A percentile compares a stretch with the other conserved stretches of the same genome.
Evolutionary conservation across 192 early-diverging fungal genomes (phyloP).

Genomic region (Dissophora ornata): DNA sequence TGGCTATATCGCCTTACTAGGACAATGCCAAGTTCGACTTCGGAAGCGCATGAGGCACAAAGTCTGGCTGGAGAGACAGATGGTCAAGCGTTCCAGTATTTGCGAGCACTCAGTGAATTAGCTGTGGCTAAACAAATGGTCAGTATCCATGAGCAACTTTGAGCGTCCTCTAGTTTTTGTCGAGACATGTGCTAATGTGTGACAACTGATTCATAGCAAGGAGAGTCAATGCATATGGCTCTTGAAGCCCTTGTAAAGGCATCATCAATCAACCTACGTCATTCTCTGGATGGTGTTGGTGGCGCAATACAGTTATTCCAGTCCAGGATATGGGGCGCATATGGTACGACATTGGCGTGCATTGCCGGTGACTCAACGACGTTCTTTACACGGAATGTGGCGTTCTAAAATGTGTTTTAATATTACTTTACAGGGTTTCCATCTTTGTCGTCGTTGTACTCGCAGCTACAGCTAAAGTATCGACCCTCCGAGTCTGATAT

Average conservation of each 20-base stretch:
- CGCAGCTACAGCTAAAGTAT: conserved; percentile 38
- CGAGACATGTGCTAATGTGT: too few species aligned
- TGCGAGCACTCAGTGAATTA: conserved; percentile 28
- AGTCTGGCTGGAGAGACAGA: conserved; percentile 26
- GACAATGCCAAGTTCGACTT: neutral
- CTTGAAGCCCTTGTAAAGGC: conserved; percentile 25
- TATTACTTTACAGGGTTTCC: conserved; percentile 16
- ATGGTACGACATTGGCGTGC: conserved; percentile 23
- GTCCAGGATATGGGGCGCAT: conserved; percentile 35
- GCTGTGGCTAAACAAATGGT: conserved; percentile 30
- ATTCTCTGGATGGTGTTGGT: conserved; percentile 23
- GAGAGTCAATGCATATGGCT: conserved; percentile 24
- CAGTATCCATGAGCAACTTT: neutral
- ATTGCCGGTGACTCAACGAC: too few species aligned
- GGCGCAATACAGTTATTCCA: conserved; percentile 27
- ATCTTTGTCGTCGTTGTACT: conserved; percentile 29
- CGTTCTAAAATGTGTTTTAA: neutral
- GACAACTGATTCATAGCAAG: too few species aligned
- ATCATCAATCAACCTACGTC: conserved; percentile 29
- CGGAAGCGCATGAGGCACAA: conserved; percentile 18
- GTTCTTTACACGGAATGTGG: too few species aligned
- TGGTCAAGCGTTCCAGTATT: conserved; percentile 26
- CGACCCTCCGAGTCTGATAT: conserved; percentile 25
- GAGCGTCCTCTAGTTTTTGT: too few species aligned
- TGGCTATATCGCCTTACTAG: conserved; percentile 37